Base-by-base conservation (phyloP, 2,329 filamentous ascomycete species). In the Hypoxylon sp. region DNA sequence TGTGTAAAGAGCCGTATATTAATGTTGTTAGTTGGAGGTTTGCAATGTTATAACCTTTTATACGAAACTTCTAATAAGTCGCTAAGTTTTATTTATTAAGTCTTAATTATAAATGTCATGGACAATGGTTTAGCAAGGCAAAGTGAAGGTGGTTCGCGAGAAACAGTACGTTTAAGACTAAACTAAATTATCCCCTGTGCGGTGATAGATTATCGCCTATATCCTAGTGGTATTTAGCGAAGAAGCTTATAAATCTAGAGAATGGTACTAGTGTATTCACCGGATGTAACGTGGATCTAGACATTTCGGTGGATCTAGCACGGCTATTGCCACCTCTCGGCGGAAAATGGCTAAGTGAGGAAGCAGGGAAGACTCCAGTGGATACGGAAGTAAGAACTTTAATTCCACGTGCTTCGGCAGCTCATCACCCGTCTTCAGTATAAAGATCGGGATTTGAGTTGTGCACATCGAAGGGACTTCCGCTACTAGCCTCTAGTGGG, bases 371-470 rank as follows among this genome's bases (percentile, higher is more conserved):
- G 32, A 19, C 27, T 56, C 27, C 54, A 35, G 39, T 57, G 39
- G 39, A 47, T 58, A 37, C 27, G 24, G 42, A 47, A 19, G 50
- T 53, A 50, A 42, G 32, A 21, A 48, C 39, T 50, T 42, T 55
- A 55, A 32, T 55, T 50, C 59, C 51, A 62, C 59, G 29, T 62
- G 39, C 39, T 57, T 24, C 17, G n/a, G 15, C 4, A 42, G 2
- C 3, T 27, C 2, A 15, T 42, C 21, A 21, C 7, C 39, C 11
- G 39, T n/a, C 19, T 44, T 21, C 11, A 19, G 15, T 19, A 44
- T 44, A 24, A 44, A 5, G 2, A 39, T 35, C 29, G 31, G 15
- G 27, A 47, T 32, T 21, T 13, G 6, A 27, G 7, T 11, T 7
- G 11, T 17, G 37, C 6, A 19, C 3, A n/a, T 42, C n/a, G 6